Base-by-base conservation (phyloP, 106 monocot species). In the Allium fistulosum region DNA sequence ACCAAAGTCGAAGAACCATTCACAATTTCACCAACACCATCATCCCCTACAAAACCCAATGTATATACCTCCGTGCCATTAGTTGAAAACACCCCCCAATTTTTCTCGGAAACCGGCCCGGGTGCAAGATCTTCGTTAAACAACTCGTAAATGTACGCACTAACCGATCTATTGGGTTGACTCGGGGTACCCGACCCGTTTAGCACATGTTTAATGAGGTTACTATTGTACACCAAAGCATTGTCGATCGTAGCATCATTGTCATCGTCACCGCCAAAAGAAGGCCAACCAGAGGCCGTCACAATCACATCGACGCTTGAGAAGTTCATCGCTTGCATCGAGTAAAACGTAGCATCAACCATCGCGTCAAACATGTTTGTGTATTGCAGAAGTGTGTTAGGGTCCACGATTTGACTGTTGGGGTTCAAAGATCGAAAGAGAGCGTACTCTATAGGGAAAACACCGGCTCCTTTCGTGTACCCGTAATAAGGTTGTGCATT, bases 311-410 rank as follows among this genome's bases (percentile, higher is more conserved):
- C 88, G 62, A 95, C 86, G 7, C 58, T 79, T 1, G 88, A 75
- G 61, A 91, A 91, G 69, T 91, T 91, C 22, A 91, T 71, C 49
- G 83, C 88, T 75, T 85, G 70, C 73, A 95, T 95, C 0, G 88
- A 88, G 73, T 78, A 88, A 74, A 88, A 91, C 6, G 91, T 70
- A 59, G 91, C 85, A 85, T 95, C 95, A 48, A 95, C 83, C 91
- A 95, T 91, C 0, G 85, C 83, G 81, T 88, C 95, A 68, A 95
- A 91, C 95, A 95, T 91, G 64, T 88, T 95, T 11, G 73, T 81
- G 52, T 95, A 95, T 58, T 75, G 51, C 8, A 69, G 77, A 57
- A 81, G 69, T 51, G 95, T 95, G 58, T 95, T 95, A 14, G 94
- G 85, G 69, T 91, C 95, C 17, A 82, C 81, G 58, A 91, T 84